Evolutionary conservation across 257 asterid genomes (phyloP).

Genomic region (Solanum chmielewskii): DNA sequence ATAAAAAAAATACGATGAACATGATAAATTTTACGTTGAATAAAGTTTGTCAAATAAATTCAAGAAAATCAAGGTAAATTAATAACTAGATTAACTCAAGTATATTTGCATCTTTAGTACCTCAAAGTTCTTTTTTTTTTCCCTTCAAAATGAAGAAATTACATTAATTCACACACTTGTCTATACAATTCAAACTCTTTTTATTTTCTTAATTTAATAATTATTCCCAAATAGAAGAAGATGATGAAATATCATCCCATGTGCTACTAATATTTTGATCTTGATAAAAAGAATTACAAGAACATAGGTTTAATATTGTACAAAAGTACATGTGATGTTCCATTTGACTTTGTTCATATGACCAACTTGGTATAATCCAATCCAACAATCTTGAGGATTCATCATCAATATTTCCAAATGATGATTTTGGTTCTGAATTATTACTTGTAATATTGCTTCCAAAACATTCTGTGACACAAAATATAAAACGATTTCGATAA

Average conservation of each 20-base stretch:
- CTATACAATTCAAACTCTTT: not conserved
- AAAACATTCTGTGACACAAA: not conserved
- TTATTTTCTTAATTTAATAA: not conserved
- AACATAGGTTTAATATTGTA: not conserved
- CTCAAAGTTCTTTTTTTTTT: not conserved
- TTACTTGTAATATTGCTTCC: not conserved
- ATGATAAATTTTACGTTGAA: not conserved
- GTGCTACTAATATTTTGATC: not conserved
- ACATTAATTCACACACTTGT: not conserved
- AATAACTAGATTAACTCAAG: not conserved
- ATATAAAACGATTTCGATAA: not conserved
- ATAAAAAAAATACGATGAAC: not conserved
- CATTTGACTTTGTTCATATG: conserved; percentile 2
- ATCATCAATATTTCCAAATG: not conserved
- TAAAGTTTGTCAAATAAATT: not conserved
- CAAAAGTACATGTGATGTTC: conserved; percentile 3
- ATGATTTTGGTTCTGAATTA: not conserved
- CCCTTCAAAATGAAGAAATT: not conserved
- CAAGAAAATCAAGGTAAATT: not conserved
- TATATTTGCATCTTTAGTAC: not conserved
- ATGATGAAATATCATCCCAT: not conserved
- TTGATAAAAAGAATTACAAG: not conserved
- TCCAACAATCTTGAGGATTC: conserved; percentile 18
- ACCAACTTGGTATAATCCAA: conserved; percentile 18
- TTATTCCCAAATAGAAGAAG: not conserved